Evolutionary conservation across 2,329 filamentous ascomycete genomes (phyloP).

Genomic region (Zymoseptoria passerinii): DNA sequence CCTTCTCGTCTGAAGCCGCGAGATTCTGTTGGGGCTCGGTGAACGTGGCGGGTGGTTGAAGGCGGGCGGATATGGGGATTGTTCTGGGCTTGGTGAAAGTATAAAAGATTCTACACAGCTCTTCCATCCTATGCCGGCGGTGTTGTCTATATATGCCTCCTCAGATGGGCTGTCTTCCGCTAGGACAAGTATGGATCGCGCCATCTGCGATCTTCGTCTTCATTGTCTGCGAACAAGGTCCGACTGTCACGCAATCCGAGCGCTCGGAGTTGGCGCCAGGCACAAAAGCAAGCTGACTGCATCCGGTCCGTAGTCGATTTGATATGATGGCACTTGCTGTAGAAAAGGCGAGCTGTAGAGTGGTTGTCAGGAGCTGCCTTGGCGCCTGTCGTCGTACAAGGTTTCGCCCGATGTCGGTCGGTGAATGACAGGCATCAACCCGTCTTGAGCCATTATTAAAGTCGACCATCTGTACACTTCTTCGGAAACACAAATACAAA

Average conservation of each 20-base stretch:
- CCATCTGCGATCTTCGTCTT: background rate
- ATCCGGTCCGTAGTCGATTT: background rate
- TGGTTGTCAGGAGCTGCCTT: background rate
- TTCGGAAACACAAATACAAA: background rate
- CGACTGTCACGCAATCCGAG: background rate
- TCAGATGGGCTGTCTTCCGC: background rate
- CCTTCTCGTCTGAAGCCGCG: constrained; percentile 49
- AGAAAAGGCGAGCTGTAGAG: no score
- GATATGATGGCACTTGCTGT: no score
- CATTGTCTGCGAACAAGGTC: background rate
- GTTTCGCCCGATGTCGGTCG: background rate
- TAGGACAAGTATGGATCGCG: background rate
- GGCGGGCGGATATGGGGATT: background rate
- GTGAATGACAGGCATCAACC: background rate
- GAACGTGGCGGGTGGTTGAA: constrained; percentile 27
- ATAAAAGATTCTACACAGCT: background rate
- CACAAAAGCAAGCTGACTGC: background rate
- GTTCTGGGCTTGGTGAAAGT: background rate
- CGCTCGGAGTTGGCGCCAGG: background rate
- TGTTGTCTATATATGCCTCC: background rate
- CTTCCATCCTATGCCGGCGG: background rate
- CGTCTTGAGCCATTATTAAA: background rate
- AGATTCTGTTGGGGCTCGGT: constrained; percentile 48
- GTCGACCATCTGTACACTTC: background rate
- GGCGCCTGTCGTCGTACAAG: background rate